phyloP scores from a whole-genome alignment of 2,329 filamentous ascomycete genomes.

The Fusarium luffae region DNA sequence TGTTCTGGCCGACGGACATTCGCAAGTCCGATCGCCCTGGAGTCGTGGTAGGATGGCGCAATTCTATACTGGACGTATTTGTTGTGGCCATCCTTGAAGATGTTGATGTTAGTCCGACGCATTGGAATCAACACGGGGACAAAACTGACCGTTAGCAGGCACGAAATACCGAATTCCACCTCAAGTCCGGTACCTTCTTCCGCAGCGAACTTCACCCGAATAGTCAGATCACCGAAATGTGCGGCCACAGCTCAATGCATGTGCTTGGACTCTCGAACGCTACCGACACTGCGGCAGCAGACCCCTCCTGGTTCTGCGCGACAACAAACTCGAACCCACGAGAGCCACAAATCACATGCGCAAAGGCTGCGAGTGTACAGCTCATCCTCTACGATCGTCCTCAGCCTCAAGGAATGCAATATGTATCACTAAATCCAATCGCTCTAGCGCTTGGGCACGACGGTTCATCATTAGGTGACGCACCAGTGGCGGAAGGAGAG shows the following conservation, averaged over 20 bases:
- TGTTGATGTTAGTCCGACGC: slow-evolving; percentile 75
- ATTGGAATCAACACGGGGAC: not conserved
- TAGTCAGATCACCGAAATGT: slow-evolving; percentile 83
- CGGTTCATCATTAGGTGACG: slow-evolving; percentile 53
- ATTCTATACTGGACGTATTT: slow-evolving; percentile 89
- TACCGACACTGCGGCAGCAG: slow-evolving; percentile 59
- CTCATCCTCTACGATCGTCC: slow-evolving; percentile 91
- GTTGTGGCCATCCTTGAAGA: slow-evolving; percentile 90
- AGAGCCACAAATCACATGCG: slow-evolving; percentile 79
- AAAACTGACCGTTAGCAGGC: slow-evolving; percentile 60
- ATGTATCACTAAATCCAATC: slow-evolving; percentile 91
- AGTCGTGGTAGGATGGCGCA: slow-evolving; percentile 94
- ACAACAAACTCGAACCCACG: slow-evolving; percentile 61
- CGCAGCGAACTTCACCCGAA: slow-evolving; percentile 84
- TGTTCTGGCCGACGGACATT: slow-evolving; percentile 97
- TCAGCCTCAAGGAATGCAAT: slow-evolving; percentile 90
- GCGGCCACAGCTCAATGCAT: slow-evolving; percentile 83
- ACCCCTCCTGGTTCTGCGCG: slow-evolving; percentile 76
- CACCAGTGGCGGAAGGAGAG: slow-evolving; percentile 70
- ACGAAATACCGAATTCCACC: slow-evolving; percentile 85
- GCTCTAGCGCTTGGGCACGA: slow-evolving; percentile 86
- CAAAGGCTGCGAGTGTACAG: slow-evolving; percentile 79
- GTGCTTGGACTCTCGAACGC: slow-evolving; percentile 87
- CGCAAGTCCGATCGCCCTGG: slow-evolving; percentile 77
- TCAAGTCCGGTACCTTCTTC: slow-evolving; percentile 85